These are phyloP conservation scores for Multifurca ochricompacta DNA, from an alignment of 768 basidiomycete genomes.

Conservation along the genomic window DNA sequence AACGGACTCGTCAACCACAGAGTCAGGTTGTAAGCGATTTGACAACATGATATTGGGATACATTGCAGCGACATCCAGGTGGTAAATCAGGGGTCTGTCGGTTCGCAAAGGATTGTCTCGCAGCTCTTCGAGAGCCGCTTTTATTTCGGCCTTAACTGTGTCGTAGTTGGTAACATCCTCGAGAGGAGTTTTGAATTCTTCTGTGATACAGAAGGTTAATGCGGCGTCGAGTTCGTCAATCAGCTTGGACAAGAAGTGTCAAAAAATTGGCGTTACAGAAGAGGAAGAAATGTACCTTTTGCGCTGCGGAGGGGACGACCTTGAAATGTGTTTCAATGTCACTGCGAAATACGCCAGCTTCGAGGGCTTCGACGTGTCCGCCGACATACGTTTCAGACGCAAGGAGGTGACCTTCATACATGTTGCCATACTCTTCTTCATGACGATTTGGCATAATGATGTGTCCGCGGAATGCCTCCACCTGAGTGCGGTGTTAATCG, in stretches of 20 bases:
- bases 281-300: constrained; percentile 48
- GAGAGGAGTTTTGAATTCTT: constrained; percentile 73
- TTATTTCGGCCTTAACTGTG: constrained; percentile 78
- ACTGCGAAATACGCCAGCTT: constrained; percentile 96
- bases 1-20: constrained; percentile 90
- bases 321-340: constrained; percentile 96
- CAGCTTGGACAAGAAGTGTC: constrained; percentile 41
- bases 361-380: constrained; percentile 96
- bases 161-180: constrained; percentile 93
- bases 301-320: constrained; percentile 78
- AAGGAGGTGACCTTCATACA: constrained; percentile 94
- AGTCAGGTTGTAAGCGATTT: constrained; percentile 96
- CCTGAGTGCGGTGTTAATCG: constrained; percentile 40
- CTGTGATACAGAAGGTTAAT: constrained; percentile 76
- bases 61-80: constrained; percentile 98
- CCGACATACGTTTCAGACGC: constrained; percentile 98
- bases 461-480: constrained; percentile 84
- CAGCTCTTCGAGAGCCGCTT: constrained; percentile 71
- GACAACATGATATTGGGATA: constrained; percentile 99
- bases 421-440: constrained; percentile 84
- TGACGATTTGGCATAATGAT: constrained; percentile 99
- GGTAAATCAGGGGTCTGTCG: constrained; percentile 95
- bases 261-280: constrained; percentile 4
- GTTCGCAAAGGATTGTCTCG: constrained; percentile 84
- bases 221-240: constrained; percentile 94